Base-by-base conservation (phyloP, 108 stramenopile genomes). In the Aureococcus anophagefferens region DNA sequence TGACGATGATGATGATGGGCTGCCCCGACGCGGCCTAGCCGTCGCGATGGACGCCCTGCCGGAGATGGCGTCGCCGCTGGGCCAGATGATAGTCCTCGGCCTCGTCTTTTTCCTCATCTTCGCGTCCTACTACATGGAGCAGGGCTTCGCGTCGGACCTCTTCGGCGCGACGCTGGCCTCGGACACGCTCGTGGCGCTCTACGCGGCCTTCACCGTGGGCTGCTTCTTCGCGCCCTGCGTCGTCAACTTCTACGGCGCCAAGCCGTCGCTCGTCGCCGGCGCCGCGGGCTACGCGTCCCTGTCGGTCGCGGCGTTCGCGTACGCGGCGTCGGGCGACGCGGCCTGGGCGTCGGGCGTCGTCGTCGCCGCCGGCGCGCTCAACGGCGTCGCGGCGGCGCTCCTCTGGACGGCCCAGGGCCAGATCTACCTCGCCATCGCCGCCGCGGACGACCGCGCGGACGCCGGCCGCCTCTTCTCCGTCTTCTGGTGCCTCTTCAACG, bases 401-500 rank as follows among this genome's bases (percentile, higher is more conserved):
- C 69, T 86, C 0, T 86, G 85, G 85, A 80, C 76, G 28, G 77
- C 78, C 18, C 84, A 85, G 67, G 85, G 85, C 36, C 33, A 78
- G 29, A 63, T 86, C 30, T 77, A 83, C 30, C 64, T 86, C 68
- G 73, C 79, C 62, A 83, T 83, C 74, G 78, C 83, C 25, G 31
- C 69, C 25, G 69, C 28, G 33, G 79, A 71, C 35, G 77, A 76
- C 35, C 67, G 64, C 0, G 51, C 66, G 11, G 40, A 73, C 65
- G 67, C 66, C 62, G 85, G 80, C 35, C 64, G 35, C 33, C 69
- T 83, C n/a, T 77, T 86, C 72, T 72, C 78, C 16, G 36, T 83
- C 14, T 86, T 86, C 67, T 86, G 83, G 85, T 68, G 74, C 30
- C 74, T 83, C 30, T 86, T 86, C 46, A 79, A 86, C 65, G 74